Evolutionary conservation across 495 filamentous ascomycete genomes (phyloP), one percentile per base, ranked within the genome.

Genomic region (Rostrohypoxylon terebratum): DNA sequence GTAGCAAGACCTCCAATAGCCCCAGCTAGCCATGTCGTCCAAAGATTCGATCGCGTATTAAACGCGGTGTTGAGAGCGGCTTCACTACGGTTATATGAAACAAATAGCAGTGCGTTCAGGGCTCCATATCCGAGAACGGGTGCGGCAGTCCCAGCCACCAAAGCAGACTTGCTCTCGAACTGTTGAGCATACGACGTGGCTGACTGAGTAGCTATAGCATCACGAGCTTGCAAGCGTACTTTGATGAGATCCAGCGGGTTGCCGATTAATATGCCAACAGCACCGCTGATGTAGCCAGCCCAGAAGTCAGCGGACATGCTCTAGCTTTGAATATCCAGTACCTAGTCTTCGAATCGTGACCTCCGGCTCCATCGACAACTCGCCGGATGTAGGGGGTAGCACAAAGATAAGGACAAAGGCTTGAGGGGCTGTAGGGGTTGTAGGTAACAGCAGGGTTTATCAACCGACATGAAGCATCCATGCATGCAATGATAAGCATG

Each of bases 211-310:
- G 60, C 54, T 58, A 59, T 55, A 16, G 48, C 65, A 44, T 63
- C 73, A 63, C 61, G 65, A 50, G 93, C 90, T 84, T 97, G 94
- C 4, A 94, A 81, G 33, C 87, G 89, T 47, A 94, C 92, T 82
- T 97, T 97, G 73, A 96, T 83, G 1, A 97, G 83, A 74, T 97
- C 94, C 0, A 97, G 83, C 2, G 94, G 94, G 69, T 96, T 96
- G 66, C 94, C 94, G 61, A 97, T 90, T 38, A 96, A 81, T 71
- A 97, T 97, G 47, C 92, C 91, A 4, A 88, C 83, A 58, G 90
- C 93, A 16, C 94, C 94, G 74, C 90, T 93, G 71, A 95, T 81
- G 80, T 97, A 97, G 72, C 94, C 92, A 21, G 86, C 91, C 91
- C 90, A 94, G 81, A 96, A 97, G 80, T 95, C 93, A 63, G 91